Evolutionary conservation across 805 yeast genomes (phyloP), one percentile per base, ranked within the genome.

Genomic region (Candida nonsorbophila): DNA sequence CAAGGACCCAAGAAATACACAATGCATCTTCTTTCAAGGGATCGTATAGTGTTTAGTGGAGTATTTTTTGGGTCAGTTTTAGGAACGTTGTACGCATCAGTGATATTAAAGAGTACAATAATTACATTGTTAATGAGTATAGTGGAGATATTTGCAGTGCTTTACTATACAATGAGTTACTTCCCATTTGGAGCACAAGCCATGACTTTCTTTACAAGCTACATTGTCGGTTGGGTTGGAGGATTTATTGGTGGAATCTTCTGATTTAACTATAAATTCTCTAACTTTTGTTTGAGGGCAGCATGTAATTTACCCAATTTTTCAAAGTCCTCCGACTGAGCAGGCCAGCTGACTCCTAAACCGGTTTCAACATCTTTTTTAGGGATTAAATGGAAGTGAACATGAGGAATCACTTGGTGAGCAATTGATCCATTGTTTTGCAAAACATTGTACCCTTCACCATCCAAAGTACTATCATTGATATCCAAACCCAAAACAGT

Each of bases 391-490:
- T 90, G 98, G 73, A 92, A 84, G 56, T 90, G 98, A 34, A 92
- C 97, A 54, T 90, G 98, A 44, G 84, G 92, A 33, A 92, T 97
- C 32, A 72, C 81, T 64, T 90, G 98, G 53, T 92, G 97, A 8
- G 97, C 98, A 49, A 88, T 79, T 52, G 84, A 64, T 28, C 97
- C 97, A 45, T 90, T 92, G 69, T 90, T 92, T 58, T 88, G 97
- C 42, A 90, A 65, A 13, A 90, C 54, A 52, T 90, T 90, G 70
- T 90, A 90, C 25, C 95, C 94, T 28, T 60, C 68, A 12, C 86
- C 85, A 4, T 69, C 68, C 4, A 68, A 67, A 18, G 76, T 72
- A 23, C 75, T 71, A 21, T 83, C 74, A 36, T 79, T 81, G 25
- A 63, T 61, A 40, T 74, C 81, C 40, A 80, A 67, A 3, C 73